These are phyloP conservation scores for Zygosaccharomyces bisporus DNA, from an alignment of 805 yeast species.

Conservation along the genomic window DNA sequence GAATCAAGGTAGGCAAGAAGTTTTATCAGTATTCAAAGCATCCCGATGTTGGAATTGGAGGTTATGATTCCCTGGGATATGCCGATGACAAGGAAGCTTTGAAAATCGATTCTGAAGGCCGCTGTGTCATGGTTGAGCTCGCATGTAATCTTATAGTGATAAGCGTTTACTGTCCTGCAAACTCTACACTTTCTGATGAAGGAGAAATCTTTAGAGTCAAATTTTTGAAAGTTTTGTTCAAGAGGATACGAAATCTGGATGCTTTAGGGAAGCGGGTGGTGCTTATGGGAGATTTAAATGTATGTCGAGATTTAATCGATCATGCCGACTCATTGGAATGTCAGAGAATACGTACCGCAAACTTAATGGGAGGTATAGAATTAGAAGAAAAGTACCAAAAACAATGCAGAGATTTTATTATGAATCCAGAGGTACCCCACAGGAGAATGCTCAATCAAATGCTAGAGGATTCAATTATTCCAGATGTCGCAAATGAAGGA, in stretches of 20 bases:
- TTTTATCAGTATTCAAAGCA: conserved; percentile 25
- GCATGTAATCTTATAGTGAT: conserved; percentile 58
- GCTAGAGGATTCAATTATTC: conserved; percentile 36
- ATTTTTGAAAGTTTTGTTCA: conserved; percentile 57
- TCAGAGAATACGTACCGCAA: conserved; percentile 28
- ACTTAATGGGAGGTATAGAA: conserved; percentile 39
- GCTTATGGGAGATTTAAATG: conserved; percentile 85
- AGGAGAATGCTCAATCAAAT: conserved; percentile 47
- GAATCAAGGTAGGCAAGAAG: conserved; percentile 22
- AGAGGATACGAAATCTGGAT: conserved; percentile 56
- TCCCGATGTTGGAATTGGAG: conserved; percentile 53
- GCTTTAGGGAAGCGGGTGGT: conserved; percentile 62
- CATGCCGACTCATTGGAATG: conserved; percentile 60
- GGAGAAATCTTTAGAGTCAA: conserved; percentile 56
- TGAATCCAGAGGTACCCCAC: conserved; percentile 39
- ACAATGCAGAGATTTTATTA: conserved; percentile 37
- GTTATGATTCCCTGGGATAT: conserved; percentile 46
- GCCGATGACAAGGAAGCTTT: conserved; percentile 38
- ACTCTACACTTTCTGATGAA: conserved; percentile 65
- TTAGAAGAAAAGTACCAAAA: conserved; percentile 29
- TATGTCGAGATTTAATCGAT: conserved; percentile 75
- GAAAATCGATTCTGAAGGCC: conserved; percentile 75
- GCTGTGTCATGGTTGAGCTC: conserved; percentile 73
- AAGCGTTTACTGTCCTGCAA: conserved; percentile 86
- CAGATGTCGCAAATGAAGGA: conserved; percentile 38